Evolutionary conservation across 2,329 filamentous ascomycete genomes (phyloP).

Genomic region (Penicillium sp.): DNA sequence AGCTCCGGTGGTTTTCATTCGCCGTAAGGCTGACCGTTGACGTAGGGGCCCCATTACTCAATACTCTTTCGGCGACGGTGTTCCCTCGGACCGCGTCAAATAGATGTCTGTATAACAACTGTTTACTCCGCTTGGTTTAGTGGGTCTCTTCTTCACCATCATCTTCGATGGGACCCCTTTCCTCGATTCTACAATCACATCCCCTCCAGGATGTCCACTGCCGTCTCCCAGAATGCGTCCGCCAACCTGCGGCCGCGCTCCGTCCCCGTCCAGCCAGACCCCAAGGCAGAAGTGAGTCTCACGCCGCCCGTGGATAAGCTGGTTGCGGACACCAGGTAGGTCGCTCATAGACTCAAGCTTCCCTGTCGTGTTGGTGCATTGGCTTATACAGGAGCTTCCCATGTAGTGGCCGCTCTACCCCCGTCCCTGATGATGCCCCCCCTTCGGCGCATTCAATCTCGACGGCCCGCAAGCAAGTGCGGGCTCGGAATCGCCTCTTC

Average conservation of each 20-base stretch:
- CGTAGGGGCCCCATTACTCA: constrained; percentile 11
- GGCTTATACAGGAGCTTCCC: neutral
- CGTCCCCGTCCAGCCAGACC: constrained; percentile 26
- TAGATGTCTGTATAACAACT: neutral
- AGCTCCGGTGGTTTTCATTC: neutral
- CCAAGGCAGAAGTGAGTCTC: constrained; percentile 22
- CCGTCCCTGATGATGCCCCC: constrained; percentile 84
- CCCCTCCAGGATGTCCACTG: constrained; percentile 30
- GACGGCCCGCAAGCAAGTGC: constrained; percentile 76
- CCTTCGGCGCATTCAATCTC: constrained; percentile 86
- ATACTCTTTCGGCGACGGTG: constrained; percentile 2
- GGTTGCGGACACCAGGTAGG: constrained; percentile 38
- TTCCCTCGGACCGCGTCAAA: neutral
- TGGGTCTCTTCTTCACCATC: neutral
- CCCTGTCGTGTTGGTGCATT: neutral
- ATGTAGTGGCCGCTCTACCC: constrained; percentile 74
- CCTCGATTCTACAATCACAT: constrained; percentile 7
- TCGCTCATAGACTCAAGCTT: neutral
- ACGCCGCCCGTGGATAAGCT: constrained; percentile 29
- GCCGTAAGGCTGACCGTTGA: constrained; percentile 17
- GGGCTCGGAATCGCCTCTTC: constrained; percentile 80
- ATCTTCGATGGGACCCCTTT: constrained; percentile 19
- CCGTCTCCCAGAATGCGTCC: constrained; percentile 27
- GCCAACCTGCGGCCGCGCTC: constrained; percentile 35
- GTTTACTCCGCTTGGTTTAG: neutral